Base-by-base conservation (phyloP, 2,329 filamentous ascomycete genomes). In the Penicillium hordei region DNA sequence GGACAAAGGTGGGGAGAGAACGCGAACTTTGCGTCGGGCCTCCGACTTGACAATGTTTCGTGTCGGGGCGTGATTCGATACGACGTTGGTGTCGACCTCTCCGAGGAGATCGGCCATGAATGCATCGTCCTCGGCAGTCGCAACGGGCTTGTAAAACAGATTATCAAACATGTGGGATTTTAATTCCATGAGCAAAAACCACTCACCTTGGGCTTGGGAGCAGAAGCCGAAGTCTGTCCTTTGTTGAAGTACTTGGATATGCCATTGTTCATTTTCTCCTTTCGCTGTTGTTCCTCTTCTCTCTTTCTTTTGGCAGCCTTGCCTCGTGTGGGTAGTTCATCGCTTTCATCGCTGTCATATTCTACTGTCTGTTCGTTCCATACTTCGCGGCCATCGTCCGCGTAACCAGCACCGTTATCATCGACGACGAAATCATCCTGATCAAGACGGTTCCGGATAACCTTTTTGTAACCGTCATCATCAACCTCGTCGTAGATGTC, bases 401-500 rank as follows among this genome's bases (percentile, higher is more conserved):
- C 93, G 70, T 99, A 99, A 38, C 94, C 93, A 72, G 93, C 91
- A 70, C 93, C 93, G 79, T 97, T 96, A 78, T 99, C 94, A 79
- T 97, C 94, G 59, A 99, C 93, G 52, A 99, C 93, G 70, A 99
- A 99, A 78, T 99, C 94, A 68, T 99, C 94, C 69, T 96, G 83
- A 71, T 97, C 90, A 51, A 99, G 82, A 46, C 94, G 88, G 55
- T 89, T 86, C 42, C 94, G 86, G 15, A 99, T 92, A 65, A 97
- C 89, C 74, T 95, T 95, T 80, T 97, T 97, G 82, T 99, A 99
- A 51, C 90, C 90, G 70, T 94, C 93, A 69, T 99, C 94, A 71
- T 97, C 93, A 48, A 99, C 92, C 69, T 96, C 93, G 62, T 97
- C 94, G 78, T 97, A 99, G 44, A 99, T 81, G 66, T 90, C 86